Evolutionary conservation across 1,284 basidiomycete species (phyloP).

Genomic region (Apiotrichum sp.): DNA sequence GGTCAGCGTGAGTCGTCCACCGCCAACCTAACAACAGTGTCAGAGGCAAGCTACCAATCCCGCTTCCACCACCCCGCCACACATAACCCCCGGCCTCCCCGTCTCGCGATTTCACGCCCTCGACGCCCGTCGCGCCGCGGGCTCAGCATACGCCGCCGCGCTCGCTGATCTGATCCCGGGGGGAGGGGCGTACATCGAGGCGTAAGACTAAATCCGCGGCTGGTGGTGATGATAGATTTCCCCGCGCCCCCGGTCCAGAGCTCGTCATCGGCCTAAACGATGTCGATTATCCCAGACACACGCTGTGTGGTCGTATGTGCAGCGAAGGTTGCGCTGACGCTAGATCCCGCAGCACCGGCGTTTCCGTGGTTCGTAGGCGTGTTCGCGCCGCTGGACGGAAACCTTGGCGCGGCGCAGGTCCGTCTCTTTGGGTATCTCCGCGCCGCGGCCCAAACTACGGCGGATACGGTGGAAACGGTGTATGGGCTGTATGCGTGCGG

Average conservation of each 20-base stretch:
- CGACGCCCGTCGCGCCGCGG: not conserved
- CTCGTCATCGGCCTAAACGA: too few relatives aligned
- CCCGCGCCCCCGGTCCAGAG: too few relatives aligned
- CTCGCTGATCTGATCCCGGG: too few relatives aligned
- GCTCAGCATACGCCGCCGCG: not conserved
- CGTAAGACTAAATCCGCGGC: not conserved
- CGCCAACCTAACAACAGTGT: too few relatives aligned
- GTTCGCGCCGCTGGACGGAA: not conserved
- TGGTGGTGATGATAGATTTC: too few relatives aligned
- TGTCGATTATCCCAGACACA: too few relatives aligned
- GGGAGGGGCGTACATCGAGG: too few relatives aligned
- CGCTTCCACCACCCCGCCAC: not conserved
- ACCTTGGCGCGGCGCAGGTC: not conserved
- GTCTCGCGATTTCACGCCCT: not conserved
- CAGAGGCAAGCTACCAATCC: too few relatives aligned
- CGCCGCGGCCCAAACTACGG: not conserved
- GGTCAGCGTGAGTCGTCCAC: too few relatives aligned
- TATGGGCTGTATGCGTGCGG: not conserved
- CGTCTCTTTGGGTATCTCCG: not conserved
- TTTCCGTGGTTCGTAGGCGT: constrained; percentile 1
- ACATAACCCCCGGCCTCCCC: not conserved
- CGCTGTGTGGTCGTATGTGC: not conserved
- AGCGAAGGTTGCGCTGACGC: not conserved
- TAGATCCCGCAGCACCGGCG: not conserved
- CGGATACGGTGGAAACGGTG: too few relatives aligned